phyloP scores from a whole-genome alignment of 2,329 filamentous ascomycete species.

The Colletotrichum nymphaeae region DNA sequence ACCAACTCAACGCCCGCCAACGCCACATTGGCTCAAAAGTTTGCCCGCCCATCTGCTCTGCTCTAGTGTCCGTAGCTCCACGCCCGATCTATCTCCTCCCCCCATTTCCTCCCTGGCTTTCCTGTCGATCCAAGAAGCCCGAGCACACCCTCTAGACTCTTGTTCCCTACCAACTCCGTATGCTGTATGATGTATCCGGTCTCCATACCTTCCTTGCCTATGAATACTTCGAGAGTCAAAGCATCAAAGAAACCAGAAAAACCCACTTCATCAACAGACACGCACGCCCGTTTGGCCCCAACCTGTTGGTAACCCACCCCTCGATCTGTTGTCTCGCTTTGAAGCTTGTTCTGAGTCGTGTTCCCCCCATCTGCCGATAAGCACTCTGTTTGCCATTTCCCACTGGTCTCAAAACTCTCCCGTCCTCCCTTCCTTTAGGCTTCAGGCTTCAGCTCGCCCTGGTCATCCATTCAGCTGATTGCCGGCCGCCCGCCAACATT shows the following conservation, averaged over 20 bases:
- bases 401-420: slow-evolving; percentile 5
- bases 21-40: slow-evolving; percentile 16
- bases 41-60: neutral
- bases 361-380: neutral
- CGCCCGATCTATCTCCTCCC: neutral
- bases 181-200: neutral
- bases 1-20: slow-evolving; percentile 2
- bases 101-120: neutral
- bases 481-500: neutral
- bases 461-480: neutral
- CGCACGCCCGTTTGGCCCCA: neutral
- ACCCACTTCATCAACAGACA: neutral
- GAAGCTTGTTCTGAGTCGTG: slow-evolving; percentile 3
- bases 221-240: neutral
- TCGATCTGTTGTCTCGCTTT: neutral
- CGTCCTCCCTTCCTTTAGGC: neutral
- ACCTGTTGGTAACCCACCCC: neutral
- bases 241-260: neutral
- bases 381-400: neutral
- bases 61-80: neutral
- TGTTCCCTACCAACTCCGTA: neutral
- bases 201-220: too few relatives aligned
- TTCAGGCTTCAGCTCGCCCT: slow-evolving; percentile 9
- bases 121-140: neutral
- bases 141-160: neutral